Evolutionary conservation across 148 eudicot genomes (phyloP).

Genomic region (Simmondsia chinensis): DNA sequence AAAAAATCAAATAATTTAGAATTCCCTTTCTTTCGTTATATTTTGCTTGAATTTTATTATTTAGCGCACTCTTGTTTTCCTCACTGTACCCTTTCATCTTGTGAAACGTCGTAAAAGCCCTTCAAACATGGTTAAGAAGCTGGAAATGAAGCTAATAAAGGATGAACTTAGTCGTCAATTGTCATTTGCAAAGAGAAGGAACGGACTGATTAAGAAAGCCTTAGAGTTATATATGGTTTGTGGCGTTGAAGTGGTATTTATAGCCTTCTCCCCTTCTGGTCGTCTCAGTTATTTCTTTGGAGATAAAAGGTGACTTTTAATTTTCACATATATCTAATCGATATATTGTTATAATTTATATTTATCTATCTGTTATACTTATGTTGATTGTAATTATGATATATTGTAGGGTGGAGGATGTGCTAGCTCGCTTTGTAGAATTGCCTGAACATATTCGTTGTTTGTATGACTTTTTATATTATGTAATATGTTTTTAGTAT

Average conservation of each 20-base stretch:
- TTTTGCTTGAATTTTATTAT: not conserved
- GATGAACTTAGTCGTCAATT: constrained; percentile 23
- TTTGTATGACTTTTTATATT: constrained; percentile 10
- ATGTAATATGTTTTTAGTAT: not conserved
- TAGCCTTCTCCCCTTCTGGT: constrained; percentile 23
- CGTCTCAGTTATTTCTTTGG: constrained; percentile 20
- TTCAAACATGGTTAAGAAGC: constrained; percentile 10
- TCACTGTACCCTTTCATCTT: not conserved
- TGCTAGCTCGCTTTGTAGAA: constrained; percentile 8
- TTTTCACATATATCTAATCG: not conserved
- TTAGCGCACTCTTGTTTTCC: no score
- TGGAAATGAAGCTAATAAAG: constrained; percentile 10
- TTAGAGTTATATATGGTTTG: constrained; percentile 17
- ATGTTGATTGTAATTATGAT: not conserved
- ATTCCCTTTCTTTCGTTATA: not conserved
- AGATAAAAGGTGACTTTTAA: constrained; percentile 12
- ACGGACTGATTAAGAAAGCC: constrained; percentile 26
- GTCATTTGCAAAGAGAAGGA: constrained; percentile 25
- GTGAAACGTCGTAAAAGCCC: not conserved
- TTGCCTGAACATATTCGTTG: constrained; percentile 6
- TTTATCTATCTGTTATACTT: not conserved
- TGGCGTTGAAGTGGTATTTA: constrained; percentile 10
- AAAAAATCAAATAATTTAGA: no score
- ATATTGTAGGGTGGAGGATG: constrained; percentile 17
- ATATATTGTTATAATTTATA: not conserved